Evolutionary conservation across 1,284 basidiomycete species (phyloP).

Genomic region (Pseudozyma tsukubaensis): DNA sequence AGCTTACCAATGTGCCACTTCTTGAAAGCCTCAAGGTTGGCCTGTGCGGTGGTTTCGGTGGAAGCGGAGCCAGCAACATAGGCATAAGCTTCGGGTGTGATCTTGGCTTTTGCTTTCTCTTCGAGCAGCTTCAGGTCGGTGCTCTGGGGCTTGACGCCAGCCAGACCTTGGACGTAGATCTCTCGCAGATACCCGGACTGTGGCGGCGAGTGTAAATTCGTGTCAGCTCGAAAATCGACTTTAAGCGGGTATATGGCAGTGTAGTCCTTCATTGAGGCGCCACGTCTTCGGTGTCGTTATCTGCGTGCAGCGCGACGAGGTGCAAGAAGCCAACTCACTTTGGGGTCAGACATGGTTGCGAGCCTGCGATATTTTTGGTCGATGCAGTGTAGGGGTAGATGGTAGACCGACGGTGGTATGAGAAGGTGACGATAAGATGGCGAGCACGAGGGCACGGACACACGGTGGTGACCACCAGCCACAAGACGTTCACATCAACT

Average conservation of each 20-base stretch:
- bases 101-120: conserved; percentile 40
- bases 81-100: conserved; percentile 50
- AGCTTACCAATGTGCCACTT: conserved; percentile 54
- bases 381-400: too few relatives aligned
- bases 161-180: conserved; percentile 56
- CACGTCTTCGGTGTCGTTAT: too few relatives aligned
- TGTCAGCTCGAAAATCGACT: not conserved
- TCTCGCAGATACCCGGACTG: conserved; percentile 52
- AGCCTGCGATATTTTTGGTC: not conserved
- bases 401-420: not conserved
- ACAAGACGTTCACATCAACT: not conserved
- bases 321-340: too few relatives aligned
- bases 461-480: not conserved
- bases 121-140: conserved; percentile 48
- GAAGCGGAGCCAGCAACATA: conserved; percentile 62
- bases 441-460: conserved; percentile 1
- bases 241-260: not conserved
- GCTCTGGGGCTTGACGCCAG: conserved; percentile 41
- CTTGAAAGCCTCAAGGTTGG: conserved; percentile 50
- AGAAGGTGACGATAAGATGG: not conserved
- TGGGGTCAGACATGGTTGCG: conserved; percentile 35
- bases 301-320: too few relatives aligned
- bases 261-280: too few relatives aligned
- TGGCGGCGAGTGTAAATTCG: not conserved
- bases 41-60: conserved; percentile 44